These are phyloP conservation scores for Euphorbia pulcherrima DNA, from an alignment of 345 rosid genomes.

Conservation along the genomic window DNA sequence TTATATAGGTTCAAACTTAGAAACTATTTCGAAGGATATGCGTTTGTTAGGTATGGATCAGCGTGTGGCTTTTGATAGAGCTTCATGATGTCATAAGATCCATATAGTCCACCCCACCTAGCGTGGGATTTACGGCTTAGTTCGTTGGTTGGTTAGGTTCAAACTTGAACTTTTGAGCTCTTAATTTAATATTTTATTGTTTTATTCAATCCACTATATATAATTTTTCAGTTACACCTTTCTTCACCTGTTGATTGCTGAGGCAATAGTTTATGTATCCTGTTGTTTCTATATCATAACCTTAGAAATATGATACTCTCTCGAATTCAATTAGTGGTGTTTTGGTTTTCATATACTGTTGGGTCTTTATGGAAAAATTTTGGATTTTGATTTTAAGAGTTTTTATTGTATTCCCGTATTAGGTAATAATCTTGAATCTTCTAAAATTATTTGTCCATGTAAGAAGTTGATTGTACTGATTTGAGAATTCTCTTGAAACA, in stretches of 20 bases:
- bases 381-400: neutral
- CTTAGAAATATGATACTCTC: neutral
- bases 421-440: slow-evolving; percentile 10
- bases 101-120: too few species aligned
- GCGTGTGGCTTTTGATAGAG: too few species aligned
- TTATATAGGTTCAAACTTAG: too few species aligned
- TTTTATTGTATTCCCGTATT: too few species aligned
- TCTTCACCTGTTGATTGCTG: neutral
- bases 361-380: neutral
- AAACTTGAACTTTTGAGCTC: neutral
- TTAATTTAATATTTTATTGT: neutral
- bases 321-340: neutral
- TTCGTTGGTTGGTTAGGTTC: neutral
- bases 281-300: neutral
- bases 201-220: neutral
- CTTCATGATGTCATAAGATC: too few species aligned
- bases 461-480: neutral
- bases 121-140: too few species aligned
- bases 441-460: slow-evolving; percentile 6
- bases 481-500: slow-evolving; percentile 31
- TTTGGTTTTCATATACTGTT: neutral
- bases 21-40: too few species aligned
- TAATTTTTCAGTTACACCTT: neutral
- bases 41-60: too few species aligned
- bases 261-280: neutral